A percentile compares a stretch with the other conserved stretches of the same genome.
phyloP scores from a whole-genome alignment of 1,139 yeast species.

The Scheffersomyces insectosa region DNA sequence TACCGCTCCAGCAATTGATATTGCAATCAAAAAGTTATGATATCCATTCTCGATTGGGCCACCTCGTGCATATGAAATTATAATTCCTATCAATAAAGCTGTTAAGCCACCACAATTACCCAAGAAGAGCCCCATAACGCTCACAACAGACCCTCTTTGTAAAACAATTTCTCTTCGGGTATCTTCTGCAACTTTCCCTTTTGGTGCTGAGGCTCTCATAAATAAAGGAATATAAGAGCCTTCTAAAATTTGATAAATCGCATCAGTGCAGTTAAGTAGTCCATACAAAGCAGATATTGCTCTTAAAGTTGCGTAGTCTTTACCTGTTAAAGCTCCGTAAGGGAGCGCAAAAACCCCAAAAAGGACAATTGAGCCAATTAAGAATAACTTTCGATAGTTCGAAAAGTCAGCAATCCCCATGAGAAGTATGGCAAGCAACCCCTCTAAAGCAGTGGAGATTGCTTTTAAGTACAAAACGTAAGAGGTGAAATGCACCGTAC shows the following conservation, averaged over 20 bases:
- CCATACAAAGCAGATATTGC: slow-evolving; percentile 34
- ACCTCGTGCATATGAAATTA: slow-evolving; percentile 34
- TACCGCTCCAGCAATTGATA: slow-evolving; percentile 42
- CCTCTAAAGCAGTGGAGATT: slow-evolving; percentile 41
- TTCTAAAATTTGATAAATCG: slow-evolving; percentile 41
- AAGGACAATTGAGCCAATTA: slow-evolving; percentile 29
- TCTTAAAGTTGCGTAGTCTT: slow-evolving; percentile 22
- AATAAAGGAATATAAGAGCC: slow-evolving; percentile 46
- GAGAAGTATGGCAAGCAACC: slow-evolving; percentile 35
- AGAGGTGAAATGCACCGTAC: slow-evolving; percentile 36
- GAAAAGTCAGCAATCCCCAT: slow-evolving; percentile 49
- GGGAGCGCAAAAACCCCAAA: slow-evolving; percentile 43
- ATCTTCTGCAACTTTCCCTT: slow-evolving; percentile 22
- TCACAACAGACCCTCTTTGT: slow-evolving; percentile 36
- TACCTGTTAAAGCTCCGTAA: slow-evolving; percentile 32
- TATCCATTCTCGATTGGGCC: slow-evolving; percentile 31
- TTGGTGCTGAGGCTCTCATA: slow-evolving; percentile 33
- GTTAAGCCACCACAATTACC: slow-evolving; percentile 44
- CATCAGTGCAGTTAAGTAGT: slow-evolving; percentile 29
- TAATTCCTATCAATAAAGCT: slow-evolving; percentile 40
- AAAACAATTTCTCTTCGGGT: slow-evolving; percentile 26
- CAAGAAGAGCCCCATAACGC: slow-evolving; percentile 40
- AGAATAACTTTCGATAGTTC: slow-evolving; percentile 35
- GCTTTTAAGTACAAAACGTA: slow-evolving; percentile 42
- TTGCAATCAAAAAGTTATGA: slow-evolving; percentile 38